These are phyloP conservation scores for Fusarium penzigii DNA, from an alignment of 2,329 filamentous ascomycete genomes.

Conservation along the genomic window DNA sequence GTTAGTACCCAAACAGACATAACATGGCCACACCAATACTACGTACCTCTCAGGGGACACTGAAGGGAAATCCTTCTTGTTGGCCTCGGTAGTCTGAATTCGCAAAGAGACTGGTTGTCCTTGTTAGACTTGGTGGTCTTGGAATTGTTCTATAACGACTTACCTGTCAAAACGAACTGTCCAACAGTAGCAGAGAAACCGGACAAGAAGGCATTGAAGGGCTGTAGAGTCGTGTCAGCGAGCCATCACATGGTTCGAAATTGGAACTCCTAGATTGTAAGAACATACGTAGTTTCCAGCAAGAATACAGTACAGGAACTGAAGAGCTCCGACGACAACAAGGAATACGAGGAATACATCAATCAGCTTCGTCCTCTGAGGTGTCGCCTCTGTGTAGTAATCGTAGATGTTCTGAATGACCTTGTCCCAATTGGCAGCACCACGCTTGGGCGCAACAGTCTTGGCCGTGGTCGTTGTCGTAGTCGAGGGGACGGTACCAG, in stretches of 20 bases:
- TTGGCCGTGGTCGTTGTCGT: constrained; percentile 16
- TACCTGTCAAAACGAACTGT: constrained; percentile 94
- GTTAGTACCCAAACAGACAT: constrained; percentile 15
- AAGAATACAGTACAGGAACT: constrained; percentile 90
- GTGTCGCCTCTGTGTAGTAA: constrained; percentile 78
- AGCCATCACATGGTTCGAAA: not conserved
- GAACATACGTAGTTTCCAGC: constrained; percentile 88
- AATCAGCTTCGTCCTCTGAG: constrained; percentile 88
- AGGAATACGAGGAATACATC: constrained; percentile 91
- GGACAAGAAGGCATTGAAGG: constrained; percentile 97
- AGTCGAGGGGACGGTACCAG: constrained; percentile 24
- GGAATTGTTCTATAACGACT: constrained; percentile 27
- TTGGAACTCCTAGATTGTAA: not conserved
- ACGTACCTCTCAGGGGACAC: constrained; percentile 76
- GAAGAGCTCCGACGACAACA: constrained; percentile 79
- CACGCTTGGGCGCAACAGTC: constrained; percentile 22
- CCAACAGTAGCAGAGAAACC: constrained; percentile 94
- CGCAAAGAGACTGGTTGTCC: constrained; percentile 64
- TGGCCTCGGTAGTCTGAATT: constrained; percentile 86
- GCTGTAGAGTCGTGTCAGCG: constrained; percentile 51
- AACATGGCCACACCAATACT: no score
- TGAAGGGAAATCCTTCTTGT: constrained; percentile 73
- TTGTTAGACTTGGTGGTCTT: constrained; percentile 9
- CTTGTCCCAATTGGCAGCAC: constrained; percentile 49
- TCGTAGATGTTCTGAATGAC: constrained; percentile 72